Percentiles rank a stretch among this genome's conserved stretches.
Evolutionary conservation across 23 red algal genomes (phyloP).

Genomic region (Cyanidiococcus yangmingshanensis): DNA sequence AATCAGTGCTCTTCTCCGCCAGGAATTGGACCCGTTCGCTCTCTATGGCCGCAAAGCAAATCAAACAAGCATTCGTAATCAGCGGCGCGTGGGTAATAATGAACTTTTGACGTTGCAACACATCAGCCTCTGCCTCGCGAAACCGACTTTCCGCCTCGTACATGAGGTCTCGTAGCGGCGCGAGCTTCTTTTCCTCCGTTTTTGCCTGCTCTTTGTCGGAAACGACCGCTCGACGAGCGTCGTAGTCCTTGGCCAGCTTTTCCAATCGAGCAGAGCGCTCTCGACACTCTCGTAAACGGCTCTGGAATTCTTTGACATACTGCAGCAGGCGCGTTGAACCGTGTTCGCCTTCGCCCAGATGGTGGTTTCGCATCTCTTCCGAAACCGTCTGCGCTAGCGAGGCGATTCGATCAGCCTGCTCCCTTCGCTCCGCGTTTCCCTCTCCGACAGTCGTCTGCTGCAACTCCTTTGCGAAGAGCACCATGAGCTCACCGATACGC

Average conservation of each 20-base stretch:
- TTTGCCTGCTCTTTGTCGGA: neutral
- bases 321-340: neutral
- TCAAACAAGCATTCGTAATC: neutral
- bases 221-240: slow-evolving; percentile 11
- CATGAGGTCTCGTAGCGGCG: slow-evolving; percentile 5
- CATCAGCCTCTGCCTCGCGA: neutral
- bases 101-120: neutral
- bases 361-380: neutral
- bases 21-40: neutral
- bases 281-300: neutral
- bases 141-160: slow-evolving; percentile 19
- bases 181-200: neutral
- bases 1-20: slow-evolving; percentile 1
- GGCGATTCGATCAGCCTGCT: neutral
- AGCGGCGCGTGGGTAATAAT: slow-evolving; percentile 2
- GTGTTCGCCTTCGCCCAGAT: neutral
- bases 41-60: slow-evolving; percentile 10
- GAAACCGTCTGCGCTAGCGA: neutral
- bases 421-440: neutral
- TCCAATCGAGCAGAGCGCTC: slow-evolving; percentile 5
- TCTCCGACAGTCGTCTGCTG: neutral
- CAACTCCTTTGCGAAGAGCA: neutral
- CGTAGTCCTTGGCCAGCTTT: slow-evolving; percentile 11
- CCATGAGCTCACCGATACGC: slow-evolving; percentile 2
- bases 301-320: slow-evolving; percentile 17